Conservation (phyloP, 2,329 filamentous ascomycete species). For the Setomelanomma holmii region DNA sequence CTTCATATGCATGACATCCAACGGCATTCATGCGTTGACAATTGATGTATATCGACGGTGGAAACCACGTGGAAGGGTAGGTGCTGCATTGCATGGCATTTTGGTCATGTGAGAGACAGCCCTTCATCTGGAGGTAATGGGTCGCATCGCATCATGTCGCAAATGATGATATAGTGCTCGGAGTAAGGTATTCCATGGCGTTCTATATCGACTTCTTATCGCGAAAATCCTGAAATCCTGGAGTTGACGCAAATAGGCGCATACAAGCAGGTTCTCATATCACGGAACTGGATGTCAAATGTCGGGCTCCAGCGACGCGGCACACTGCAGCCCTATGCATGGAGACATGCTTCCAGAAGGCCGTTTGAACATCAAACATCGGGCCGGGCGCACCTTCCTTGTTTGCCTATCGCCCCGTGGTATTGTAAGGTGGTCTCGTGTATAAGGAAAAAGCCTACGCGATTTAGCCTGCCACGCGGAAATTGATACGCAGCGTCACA, state of each 20-base stretch:
- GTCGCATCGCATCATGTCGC: neutral
- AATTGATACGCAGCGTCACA: conserved; percentile 5
- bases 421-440: conserved; percentile 9
- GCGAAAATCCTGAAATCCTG: neutral
- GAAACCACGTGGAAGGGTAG: too few relatives aligned
- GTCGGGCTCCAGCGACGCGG: neutral
- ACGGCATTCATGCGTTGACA: neutral
- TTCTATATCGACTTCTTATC: neutral
- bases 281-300: neutral
- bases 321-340: conserved; percentile 4
- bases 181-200: neutral
- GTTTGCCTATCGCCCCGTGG: neutral
- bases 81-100: conserved; percentile 1
- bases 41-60: too few relatives aligned
- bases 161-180: neutral
- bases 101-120: conserved; percentile 3
- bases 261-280: neutral
- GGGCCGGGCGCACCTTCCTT: conserved; percentile 12
- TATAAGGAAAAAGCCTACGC: conserved; percentile 13
- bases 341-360: conserved; percentile 19
- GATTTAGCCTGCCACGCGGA: conserved; percentile 13
- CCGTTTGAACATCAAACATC: conserved; percentile 18
- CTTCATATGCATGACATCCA: neutral
- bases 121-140: neutral
- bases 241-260: too few relatives aligned